Base-by-base conservation (phyloP, 192 early-diverging fungal genomes). In the Physocladia obscura region DNA sequence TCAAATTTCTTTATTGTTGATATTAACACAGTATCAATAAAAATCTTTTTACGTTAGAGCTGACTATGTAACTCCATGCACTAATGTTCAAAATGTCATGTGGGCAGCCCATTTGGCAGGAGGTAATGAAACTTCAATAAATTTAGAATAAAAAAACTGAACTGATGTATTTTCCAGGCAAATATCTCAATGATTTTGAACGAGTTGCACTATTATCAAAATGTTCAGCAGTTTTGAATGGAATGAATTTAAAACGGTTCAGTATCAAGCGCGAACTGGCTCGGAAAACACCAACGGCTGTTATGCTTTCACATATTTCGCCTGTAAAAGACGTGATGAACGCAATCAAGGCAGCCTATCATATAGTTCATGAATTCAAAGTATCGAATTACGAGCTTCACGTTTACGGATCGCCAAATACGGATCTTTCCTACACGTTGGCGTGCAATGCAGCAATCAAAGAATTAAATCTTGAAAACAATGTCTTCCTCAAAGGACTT, bases 281-380 rank as follows among this genome's bases (percentile, higher is more conserved):
- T 38, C 47, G 36, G 8, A 27, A 49, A 32, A 47, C 22, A 19
- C 79, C 79, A 13, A 70, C 70, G 39, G 79, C 74, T 21, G 58
- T 81, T 3, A 81, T 81, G 79, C 62, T 81, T 2, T 81, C 79
- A 5, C 79, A 81, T 39, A 80, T 81, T 50, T 70, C 65, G 21
- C 79, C 79, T 3, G 79, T 81, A 1, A 81, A 81, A 27, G 79
- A 81, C 47, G 72, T 81, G 29, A 73, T 74, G 60, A 81, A 81
- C 50, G 79, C 79, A 38, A 81, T 81, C 67, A 54, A 38, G 26
- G 79, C 79, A 3, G 79, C 78, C 15, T 27, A 52, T 32, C 40
- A 79, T 60, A 81, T 81, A 55, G 79, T 81, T 1, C 79, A 79
- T 22, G 79, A 81, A 44, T 81, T 81, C 57, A 68, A 76, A 36